These are phyloP conservation scores for Berberis thunbergii DNA, from an alignment of 164 flowering plant genomes.

Conservation along the genomic window DNA sequence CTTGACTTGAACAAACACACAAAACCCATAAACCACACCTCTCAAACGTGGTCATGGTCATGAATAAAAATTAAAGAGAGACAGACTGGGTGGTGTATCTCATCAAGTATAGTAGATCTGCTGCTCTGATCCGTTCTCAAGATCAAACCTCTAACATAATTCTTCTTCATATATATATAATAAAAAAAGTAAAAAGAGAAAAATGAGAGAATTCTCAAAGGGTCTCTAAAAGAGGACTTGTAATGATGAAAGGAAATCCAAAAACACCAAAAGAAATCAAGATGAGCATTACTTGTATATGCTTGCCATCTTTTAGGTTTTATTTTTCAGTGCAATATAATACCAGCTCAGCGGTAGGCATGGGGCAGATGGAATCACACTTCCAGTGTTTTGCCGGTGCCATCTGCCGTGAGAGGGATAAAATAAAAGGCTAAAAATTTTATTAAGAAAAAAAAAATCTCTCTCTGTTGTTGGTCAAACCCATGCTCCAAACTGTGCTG, in stretches of 20 bases:
- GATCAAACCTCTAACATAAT: no score
- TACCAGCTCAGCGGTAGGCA: no score
- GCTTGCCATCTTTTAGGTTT: background rate
- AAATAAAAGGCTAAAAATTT: no score
- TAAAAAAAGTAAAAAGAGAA: background rate
- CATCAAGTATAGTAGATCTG: constrained; percentile 8
- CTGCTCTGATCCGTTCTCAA: constrained; percentile 1
- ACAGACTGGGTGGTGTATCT: background rate
- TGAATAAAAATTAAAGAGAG: constrained; percentile 18
- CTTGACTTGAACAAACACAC: constrained; percentile 38
- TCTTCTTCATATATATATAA: no score
- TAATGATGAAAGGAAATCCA: constrained; percentile 20
- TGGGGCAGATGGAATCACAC: no score
- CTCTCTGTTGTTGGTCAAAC: background rate
- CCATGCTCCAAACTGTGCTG: no score
- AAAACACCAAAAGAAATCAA: constrained; percentile 3
- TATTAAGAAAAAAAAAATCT: background rate
- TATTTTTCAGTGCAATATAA: background rate
- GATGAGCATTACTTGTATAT: background rate
- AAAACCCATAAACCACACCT: constrained; percentile 18
- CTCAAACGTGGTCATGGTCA: constrained; percentile 9
- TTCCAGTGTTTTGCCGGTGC: no score
- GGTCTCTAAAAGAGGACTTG: constrained; percentile 8
- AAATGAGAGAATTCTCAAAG: constrained; percentile 6
- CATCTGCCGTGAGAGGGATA: no score